Evolutionary conservation across 306 rosid genomes (phyloP).

Genomic region (Vicia faba): DNA sequence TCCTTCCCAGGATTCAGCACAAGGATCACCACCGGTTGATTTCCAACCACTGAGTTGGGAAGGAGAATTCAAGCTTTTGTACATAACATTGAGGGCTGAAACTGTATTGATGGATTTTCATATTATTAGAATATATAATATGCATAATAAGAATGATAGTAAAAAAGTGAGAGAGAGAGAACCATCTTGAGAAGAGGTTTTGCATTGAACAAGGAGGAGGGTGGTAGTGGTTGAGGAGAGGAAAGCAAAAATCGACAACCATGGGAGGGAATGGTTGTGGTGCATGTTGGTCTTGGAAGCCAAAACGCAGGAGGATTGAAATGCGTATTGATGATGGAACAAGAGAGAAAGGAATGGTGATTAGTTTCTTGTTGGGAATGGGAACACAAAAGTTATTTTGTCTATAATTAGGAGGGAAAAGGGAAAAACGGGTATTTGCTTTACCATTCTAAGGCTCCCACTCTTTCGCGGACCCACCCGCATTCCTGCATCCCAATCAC

Average conservation of each 20-base stretch:
- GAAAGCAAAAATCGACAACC: slow-evolving; percentile 56
- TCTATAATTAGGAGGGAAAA: background rate
- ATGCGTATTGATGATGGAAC: background rate
- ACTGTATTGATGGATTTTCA: slow-evolving; percentile 43
- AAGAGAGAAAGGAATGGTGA: background rate
- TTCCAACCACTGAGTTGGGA: slow-evolving; percentile 64
- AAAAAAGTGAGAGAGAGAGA: no score
- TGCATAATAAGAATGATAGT: no score
- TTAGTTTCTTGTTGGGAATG: background rate
- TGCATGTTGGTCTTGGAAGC: slow-evolving; percentile 31
- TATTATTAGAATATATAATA: no score
- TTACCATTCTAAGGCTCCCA: background rate
- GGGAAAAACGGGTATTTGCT: background rate
- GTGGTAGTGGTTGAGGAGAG: slow-evolving; percentile 41
- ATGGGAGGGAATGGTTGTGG: slow-evolving; percentile 46
- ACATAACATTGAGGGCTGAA: slow-evolving; percentile 78
- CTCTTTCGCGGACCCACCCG: background rate
- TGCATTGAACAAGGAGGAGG: slow-evolving; percentile 52
- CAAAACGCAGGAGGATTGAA: background rate
- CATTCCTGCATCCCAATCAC: no score
- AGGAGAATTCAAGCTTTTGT: slow-evolving; percentile 64
- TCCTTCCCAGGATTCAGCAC: slow-evolving; percentile 82
- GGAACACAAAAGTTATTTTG: no score
- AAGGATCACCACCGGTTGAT: slow-evolving; percentile 91
- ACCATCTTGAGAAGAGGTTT: slow-evolving; percentile 51